phyloP scores from a whole-genome alignment of 164 flowering plant genomes.

The Liriodendron chinense region DNA sequence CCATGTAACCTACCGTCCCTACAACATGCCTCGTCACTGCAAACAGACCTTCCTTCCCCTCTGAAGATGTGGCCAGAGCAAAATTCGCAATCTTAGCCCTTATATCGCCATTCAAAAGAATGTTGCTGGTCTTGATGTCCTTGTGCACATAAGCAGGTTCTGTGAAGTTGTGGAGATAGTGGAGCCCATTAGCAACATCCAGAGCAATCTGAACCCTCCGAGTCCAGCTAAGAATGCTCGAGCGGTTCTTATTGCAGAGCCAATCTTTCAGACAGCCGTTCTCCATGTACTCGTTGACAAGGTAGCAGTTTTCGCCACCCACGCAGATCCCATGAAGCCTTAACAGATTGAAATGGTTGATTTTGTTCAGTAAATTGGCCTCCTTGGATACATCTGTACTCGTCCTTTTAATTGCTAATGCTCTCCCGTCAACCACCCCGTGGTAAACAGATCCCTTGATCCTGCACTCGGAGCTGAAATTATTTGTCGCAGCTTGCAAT shows the following conservation, averaged over 20 bases:
- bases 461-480: conserved; percentile 40
- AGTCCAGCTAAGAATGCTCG: conserved; percentile 32
- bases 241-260: conserved; percentile 24
- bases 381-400: conserved; percentile 43
- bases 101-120: conserved; percentile 40
- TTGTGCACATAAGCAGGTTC: conserved; percentile 56
- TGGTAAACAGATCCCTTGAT: conserved; percentile 51
- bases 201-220: conserved; percentile 55
- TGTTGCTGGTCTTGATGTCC: conserved; percentile 47
- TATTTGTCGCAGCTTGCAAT: conserved; percentile 41
- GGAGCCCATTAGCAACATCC: conserved; percentile 68
- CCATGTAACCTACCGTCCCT: conserved; percentile 59
- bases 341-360: conserved; percentile 68
- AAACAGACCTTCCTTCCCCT: conserved; percentile 7
- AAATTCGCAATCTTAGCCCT: conserved; percentile 70
- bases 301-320: conserved; percentile 34
- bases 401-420: conserved; percentile 44
- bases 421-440: conserved; percentile 34
- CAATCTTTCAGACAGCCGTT: conserved; percentile 60
- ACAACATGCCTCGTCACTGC: conserved; percentile 17
- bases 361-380: conserved; percentile 41
- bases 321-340: conserved; percentile 49
- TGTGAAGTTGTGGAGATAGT: conserved; percentile 60
- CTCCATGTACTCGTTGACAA: conserved; percentile 56
- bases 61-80: conserved; percentile 39